Evolutionary conservation across 2,329 filamentous ascomycete species (phyloP), one percentile per base, ranked within the genome.

Genomic region (Xylaria sp.): DNA sequence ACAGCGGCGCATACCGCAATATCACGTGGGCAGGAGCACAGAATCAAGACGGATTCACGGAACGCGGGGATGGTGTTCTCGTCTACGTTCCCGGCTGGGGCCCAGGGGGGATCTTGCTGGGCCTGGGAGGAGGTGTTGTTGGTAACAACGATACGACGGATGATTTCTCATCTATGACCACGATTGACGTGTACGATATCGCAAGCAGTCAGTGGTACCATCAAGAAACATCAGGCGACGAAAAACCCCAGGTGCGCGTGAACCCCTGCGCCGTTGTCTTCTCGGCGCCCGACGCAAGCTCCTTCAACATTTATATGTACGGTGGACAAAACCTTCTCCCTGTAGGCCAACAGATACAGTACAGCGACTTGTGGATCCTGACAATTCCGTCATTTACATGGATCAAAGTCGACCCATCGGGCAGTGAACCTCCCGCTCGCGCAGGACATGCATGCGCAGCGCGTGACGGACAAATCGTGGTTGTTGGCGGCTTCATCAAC

Each of bases 261-360:
- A 92, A 93, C 74, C 89, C 90, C 0, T 93, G 91, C 74, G 89
- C 90, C 12, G 89, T 90, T 0, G 86, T 91, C 20, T 90, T 88
- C 48, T 88, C 89, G 18, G 89, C 90, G 12, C 86, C 90, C 7
- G 91, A 93, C 74, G 91, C 91, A 9, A 91, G 89, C 20, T 91
- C 89, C 32, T 92, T 93, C 76, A 91, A 94, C 75, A 85, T 94
- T 52, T 93, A 94, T 79, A 86, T 94, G 80, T 94, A 91, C 75
- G 92, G 91, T 13, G 92, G 92, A 0, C 92, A 94, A 76, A 91
- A 92, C 71, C 82, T 94, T 0, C 83, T 87, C 30, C 91, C 91
- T 0, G 86, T 84, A 67, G 89, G 80, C 63, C 77, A 80, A 36
- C 85, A 87, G 76, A 82, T 78, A 0, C 85, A 87, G 73, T 92